Evolutionary conservation across 169 alveolate species (phyloP).

Genomic region (Plasmodium knowlesi): DNA sequence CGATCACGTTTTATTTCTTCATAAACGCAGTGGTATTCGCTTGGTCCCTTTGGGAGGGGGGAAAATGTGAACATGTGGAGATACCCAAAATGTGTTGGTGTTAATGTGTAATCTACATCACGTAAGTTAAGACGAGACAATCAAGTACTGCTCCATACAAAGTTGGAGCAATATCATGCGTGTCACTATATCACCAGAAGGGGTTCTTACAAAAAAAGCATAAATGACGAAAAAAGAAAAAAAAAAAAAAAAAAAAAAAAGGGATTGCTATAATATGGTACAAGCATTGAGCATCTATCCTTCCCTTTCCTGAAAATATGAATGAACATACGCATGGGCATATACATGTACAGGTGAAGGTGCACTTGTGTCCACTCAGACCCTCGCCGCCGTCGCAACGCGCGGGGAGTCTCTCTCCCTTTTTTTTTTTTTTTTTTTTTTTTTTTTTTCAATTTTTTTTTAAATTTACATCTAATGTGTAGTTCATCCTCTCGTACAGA

Average conservation of each 20-base stretch:
- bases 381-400: not conserved
- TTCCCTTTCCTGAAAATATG: not conserved
- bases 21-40: constrained; percentile 19
- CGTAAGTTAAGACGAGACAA: not conserved
- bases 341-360: not conserved
- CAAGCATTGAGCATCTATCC: not conserved
- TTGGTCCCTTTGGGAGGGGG: constrained; percentile 31
- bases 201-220: not conserved
- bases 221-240: not conserved
- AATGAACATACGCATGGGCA: not conserved
- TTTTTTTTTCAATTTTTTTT: not conserved
- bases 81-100: not conserved
- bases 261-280: not conserved
- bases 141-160: not conserved
- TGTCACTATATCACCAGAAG: not conserved
- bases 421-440: not conserved
- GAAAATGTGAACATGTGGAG: not conserved
- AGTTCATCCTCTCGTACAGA: constrained; percentile 61
- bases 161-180: not conserved
- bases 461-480: constrained; percentile 28
- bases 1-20: constrained; percentile 9
- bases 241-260: not conserved
- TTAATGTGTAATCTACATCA: not conserved
- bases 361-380: not conserved
- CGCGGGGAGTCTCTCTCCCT: not conserved